These are phyloP conservation scores for Eurotiales sp. DNA, from an alignment of 2,329 filamentous ascomycete genomes.

Conservation along the genomic window DNA sequence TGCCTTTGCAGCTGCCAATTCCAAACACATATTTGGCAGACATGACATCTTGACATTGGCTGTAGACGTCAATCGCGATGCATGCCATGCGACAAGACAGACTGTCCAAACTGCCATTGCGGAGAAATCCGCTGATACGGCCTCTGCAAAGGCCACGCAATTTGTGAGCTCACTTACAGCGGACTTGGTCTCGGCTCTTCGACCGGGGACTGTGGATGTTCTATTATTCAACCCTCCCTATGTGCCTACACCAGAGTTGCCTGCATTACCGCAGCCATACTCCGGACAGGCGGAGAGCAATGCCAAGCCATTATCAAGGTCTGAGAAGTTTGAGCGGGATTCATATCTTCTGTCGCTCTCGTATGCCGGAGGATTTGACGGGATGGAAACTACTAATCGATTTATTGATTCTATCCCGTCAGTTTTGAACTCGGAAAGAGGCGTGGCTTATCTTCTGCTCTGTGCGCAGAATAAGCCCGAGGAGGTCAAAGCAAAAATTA, in stretches of 20 bases:
- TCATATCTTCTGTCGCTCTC: constrained; percentile 79
- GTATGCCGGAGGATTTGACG: constrained; percentile 83
- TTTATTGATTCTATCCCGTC: constrained; percentile 66
- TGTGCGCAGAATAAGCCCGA: constrained; percentile 88
- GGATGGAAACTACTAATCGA: constrained; percentile 89
- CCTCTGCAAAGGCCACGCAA: constrained; percentile 31
- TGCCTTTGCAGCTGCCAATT: constrained; percentile 77
- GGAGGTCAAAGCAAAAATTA: constrained; percentile 63
- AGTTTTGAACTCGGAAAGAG: constrained; percentile 59
- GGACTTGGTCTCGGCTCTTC: constrained; percentile 65
- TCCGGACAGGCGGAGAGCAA: constrained; percentile 18
- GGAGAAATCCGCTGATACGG: constrained; percentile 23
- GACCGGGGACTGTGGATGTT: constrained; percentile 64
- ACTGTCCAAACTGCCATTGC: constrained; percentile 59
- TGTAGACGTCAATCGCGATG: constrained; percentile 80
- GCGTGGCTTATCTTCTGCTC: constrained; percentile 83
- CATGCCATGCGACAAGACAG: constrained; percentile 68
- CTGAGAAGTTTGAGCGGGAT: constrained; percentile 66
- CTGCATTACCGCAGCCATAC: constrained; percentile 44
- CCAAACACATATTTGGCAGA: constrained; percentile 68
- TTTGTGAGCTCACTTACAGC: constrained; percentile 66
- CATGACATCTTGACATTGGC: constrained; percentile 66
- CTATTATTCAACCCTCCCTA: constrained; percentile 97
- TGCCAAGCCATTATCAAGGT: constrained; percentile 23
- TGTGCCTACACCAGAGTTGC: constrained; percentile 77